Percentiles rank a stretch among this genome's conserved stretches.
phyloP scores from a whole-genome alignment of 805 yeast genomes.

The Candida piceae region DNA sequence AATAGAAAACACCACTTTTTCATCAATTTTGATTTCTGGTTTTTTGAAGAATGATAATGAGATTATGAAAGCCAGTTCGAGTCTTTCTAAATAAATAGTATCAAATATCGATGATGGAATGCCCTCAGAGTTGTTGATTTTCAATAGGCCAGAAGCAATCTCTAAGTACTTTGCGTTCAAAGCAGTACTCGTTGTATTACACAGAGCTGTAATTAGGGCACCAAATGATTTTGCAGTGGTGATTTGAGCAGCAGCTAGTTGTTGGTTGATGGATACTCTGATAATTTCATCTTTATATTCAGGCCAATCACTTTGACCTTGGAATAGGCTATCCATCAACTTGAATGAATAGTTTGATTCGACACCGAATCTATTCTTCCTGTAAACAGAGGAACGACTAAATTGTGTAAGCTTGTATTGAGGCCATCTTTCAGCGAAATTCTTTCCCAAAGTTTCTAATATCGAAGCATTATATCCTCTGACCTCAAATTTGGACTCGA shows the following conservation, averaged over 20 bases:
- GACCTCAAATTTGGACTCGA: slow-evolving; percentile 36
- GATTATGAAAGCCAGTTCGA: slow-evolving; percentile 60
- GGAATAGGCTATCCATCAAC: slow-evolving; percentile 58
- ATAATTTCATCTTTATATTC: slow-evolving; percentile 47
- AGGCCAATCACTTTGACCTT: slow-evolving; percentile 39
- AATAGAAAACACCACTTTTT: slow-evolving; percentile 36
- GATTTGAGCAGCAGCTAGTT: slow-evolving; percentile 61
- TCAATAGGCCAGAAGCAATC: slow-evolving; percentile 46
- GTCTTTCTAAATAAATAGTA: slow-evolving; percentile 53
- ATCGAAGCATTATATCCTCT: slow-evolving; percentile 13
- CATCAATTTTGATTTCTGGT: slow-evolving; percentile 25
- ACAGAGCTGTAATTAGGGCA: slow-evolving; percentile 64
- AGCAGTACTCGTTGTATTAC: slow-evolving; percentile 36
- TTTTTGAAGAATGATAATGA: slow-evolving; percentile 35
- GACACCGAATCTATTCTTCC: slow-evolving; percentile 45
- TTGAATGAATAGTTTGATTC: slow-evolving; percentile 53
- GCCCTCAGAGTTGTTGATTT: slow-evolving; percentile 47
- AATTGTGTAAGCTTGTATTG: slow-evolving; percentile 45
- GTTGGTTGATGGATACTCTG: slow-evolving; percentile 57
- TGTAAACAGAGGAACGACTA: slow-evolving; percentile 39
- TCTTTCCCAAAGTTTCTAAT: slow-evolving; percentile 33
- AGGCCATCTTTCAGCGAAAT: slow-evolving; percentile 44
- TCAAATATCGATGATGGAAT: slow-evolving; percentile 41
- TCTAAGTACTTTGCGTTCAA: slow-evolving; percentile 24
- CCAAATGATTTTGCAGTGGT: slow-evolving; percentile 73